These are phyloP conservation scores for Jamesozyma spencerorum DNA, from an alignment of 805 yeast genomes.

Conservation along the genomic window DNA sequence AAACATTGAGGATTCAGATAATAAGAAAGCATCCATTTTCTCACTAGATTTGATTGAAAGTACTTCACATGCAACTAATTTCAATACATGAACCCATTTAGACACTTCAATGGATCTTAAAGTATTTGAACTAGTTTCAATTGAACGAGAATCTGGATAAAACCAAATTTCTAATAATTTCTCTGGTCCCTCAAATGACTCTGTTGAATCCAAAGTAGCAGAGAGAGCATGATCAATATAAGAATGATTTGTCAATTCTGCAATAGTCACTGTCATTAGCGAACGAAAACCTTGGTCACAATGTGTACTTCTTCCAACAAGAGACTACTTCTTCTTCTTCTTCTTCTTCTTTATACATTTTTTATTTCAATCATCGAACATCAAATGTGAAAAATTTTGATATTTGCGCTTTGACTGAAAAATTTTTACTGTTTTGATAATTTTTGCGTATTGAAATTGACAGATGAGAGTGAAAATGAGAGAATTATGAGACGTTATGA, in stretches of 20 bases:
- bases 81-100: constrained; percentile 65
- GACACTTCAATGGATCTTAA: constrained; percentile 55
- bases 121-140: constrained; percentile 34
- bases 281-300: too few relatives aligned
- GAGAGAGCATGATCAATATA: constrained; percentile 75
- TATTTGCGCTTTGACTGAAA: too few relatives aligned
- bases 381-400: too few relatives aligned
- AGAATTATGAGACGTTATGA: too few relatives aligned
- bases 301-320: too few relatives aligned
- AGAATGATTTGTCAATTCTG: constrained; percentile 33
- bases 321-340: too few relatives aligned
- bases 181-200: constrained; percentile 96
- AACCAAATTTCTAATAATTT: constrained; percentile 88
- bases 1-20: constrained; percentile 84
- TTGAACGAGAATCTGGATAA: constrained; percentile 37
- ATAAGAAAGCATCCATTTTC: constrained; percentile 69
- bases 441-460: too few relatives aligned
- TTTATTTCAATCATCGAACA: too few relatives aligned
- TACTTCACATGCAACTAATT: constrained; percentile 79
- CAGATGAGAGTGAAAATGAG: too few relatives aligned
- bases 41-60: constrained; percentile 64
- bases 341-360: too few relatives aligned
- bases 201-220: constrained; percentile 71
- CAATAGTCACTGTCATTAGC: constrained; percentile 28
- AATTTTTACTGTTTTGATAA: too few relatives aligned